Conservation (phyloP, 257 asterid genomes). For the Solanum stenotomum region DNA sequence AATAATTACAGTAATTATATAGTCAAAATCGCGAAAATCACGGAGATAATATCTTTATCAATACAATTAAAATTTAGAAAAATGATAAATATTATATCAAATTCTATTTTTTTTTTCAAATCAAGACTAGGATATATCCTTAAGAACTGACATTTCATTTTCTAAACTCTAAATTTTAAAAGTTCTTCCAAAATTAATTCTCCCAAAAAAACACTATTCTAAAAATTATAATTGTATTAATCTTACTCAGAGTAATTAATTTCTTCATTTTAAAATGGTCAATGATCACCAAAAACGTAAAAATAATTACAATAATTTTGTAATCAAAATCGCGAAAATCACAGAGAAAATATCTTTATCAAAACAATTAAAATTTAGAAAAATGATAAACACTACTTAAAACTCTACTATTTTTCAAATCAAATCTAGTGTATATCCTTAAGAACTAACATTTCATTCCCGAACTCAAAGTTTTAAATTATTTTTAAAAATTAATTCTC, state of each 20-base stretch:
- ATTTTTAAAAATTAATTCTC: not conserved
- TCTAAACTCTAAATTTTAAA: too few relatives aligned
- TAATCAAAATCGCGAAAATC: too few relatives aligned
- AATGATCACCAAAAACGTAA: not conserved
- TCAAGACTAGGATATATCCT: not conserved
- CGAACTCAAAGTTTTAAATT: not conserved
- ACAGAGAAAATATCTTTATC: not conserved
- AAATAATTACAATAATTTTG: not conserved
- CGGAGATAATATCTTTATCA: not conserved
- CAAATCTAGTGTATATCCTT: too few relatives aligned
- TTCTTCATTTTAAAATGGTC: not conserved
- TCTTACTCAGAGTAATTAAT: not conserved
- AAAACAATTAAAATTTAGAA: too few relatives aligned
- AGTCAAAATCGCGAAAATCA: not conserved
- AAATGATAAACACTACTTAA: not conserved
- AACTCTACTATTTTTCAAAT: not conserved
- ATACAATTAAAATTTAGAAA: not conserved
- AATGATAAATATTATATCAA: not conserved
- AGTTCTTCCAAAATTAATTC: not conserved
- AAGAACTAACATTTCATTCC: not conserved
- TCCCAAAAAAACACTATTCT: not conserved
- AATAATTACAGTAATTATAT: not conserved
- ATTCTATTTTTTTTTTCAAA: too few relatives aligned
- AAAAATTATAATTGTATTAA: not conserved
- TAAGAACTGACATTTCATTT: not conserved